Base-by-base conservation (phyloP, 2,329 filamentous ascomycete species). In the Apiospora kogelbergensis region DNA sequence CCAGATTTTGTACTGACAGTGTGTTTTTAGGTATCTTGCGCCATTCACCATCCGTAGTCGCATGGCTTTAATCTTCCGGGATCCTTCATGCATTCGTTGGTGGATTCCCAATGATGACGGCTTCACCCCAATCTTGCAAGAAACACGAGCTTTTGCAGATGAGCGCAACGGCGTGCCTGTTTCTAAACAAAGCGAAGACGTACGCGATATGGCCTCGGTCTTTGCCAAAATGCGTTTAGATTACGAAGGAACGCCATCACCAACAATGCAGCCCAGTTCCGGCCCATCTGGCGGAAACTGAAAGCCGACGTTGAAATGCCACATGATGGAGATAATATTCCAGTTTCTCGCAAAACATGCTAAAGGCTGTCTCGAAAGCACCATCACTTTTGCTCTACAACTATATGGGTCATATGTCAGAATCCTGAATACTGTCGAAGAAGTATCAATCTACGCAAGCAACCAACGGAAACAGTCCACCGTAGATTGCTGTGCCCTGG, bases 41-140 rank as follows among this genome's bases (percentile, higher is more conserved):
- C 91, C 95, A 1, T 84, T 89, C 40, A 88, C 88, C 15, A 90
- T 95, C 74, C 91, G 95, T 69, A 84, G 82, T 41, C 90, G 91
- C 72, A 91, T 98, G 86, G 89, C 92, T 41, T 87, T 92, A 63
- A 79, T 93, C 30, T 97, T 96, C 85, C 84, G 87, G 70, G 88
- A 93, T 57, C 86, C 89, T 17, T 89, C 90, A 24, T 89, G 94
- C 67, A 88, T 88, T 60, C 86, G 91, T 69, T 98, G 94, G 93
- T 99, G 96, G 96, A 86, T 98, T 2, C 93, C 94, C 2, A 88
- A 96, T 78, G 89, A 93, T 71, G 92, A 95, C 81, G 89, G 88
- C 1, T 92, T 92, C 74, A 91, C 88, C 13, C 87, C 88, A 0
- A 88, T 97, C 53, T 85, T 98, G 67, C 90, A 90, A 66, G 91